Evolutionary conservation across 2,329 filamentous ascomycete species (phyloP).

Genomic region (Neoascochyta sp.): DNA sequence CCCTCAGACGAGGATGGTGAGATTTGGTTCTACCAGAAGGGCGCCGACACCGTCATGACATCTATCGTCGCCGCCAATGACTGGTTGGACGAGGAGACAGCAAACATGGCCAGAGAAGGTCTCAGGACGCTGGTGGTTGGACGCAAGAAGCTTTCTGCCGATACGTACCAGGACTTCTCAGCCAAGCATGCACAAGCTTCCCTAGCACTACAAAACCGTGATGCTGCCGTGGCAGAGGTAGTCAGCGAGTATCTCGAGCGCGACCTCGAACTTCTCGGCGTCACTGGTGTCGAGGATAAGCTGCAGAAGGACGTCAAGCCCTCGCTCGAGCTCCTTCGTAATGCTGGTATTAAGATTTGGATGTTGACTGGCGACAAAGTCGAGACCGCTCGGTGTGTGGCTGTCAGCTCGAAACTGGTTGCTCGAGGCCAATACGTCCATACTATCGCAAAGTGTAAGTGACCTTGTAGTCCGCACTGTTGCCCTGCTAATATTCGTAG

Average conservation of each 20-base stretch:
- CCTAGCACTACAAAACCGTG: conserved; percentile 73
- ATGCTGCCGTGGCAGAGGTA: conserved; percentile 74
- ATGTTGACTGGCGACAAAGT: conserved; percentile 99
- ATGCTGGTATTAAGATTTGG: conserved; percentile 98
- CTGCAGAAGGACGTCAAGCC: conserved; percentile 94
- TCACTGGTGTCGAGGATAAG: conserved; percentile 96
- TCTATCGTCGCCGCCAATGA: conserved; percentile 92
- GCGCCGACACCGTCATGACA: conserved; percentile 97
- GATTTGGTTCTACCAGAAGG: conserved; percentile 98
- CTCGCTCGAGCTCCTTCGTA: conserved; percentile 87
- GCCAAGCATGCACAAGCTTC: conserved; percentile 73
- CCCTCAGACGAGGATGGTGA: conserved; percentile 60
- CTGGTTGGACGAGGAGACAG: conserved; percentile 97
- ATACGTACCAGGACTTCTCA: conserved; percentile 80
- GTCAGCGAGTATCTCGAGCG: conserved; percentile 78
- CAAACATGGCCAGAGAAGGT: conserved; percentile 98
- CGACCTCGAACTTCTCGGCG: conserved; percentile 88
- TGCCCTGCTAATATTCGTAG: conserved; percentile 15
- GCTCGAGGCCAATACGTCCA: conserved; percentile 93
- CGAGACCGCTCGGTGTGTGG: conserved; percentile 93
- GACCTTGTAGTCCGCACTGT: not conserved
- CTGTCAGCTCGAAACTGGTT: conserved; percentile 90
- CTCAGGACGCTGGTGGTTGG: conserved; percentile 91
- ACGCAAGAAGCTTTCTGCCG: conserved; percentile 74
- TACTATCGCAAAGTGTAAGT: conserved; percentile 69